phyloP scores from a whole-genome alignment of 805 yeast species.

The Schizosaccharomyces lindneri region DNA sequence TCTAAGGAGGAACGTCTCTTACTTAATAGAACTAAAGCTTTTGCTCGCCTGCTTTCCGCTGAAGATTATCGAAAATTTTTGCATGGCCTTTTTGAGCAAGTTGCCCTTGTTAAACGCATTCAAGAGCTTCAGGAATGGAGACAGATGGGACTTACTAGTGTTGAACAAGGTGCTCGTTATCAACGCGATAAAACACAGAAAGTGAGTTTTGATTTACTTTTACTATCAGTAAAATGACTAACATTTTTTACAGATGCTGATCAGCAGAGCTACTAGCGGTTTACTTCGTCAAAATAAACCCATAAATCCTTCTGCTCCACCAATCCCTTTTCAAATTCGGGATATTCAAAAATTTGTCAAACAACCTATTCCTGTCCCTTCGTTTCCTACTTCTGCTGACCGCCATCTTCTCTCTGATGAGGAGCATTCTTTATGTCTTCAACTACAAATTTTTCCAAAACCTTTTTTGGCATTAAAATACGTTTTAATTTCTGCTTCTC shows the following conservation, averaged over 20 bases:
- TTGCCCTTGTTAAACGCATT: conserved; percentile 54
- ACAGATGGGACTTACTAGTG: conserved; percentile 57
- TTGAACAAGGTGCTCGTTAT: conserved; percentile 61
- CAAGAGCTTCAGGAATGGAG: conserved; percentile 88
- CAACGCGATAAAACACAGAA: conserved; percentile 57
- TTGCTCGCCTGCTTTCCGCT: conserved; percentile 55
- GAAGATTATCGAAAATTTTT: conserved; percentile 56
- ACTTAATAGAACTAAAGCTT: conserved; percentile 49
- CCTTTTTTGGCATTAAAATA: conserved; percentile 86
- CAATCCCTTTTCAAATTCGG: not conserved
- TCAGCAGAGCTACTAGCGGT: not conserved
- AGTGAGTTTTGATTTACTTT: not conserved
- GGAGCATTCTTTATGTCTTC: conserved; percentile 67
- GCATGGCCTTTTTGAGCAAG: conserved; percentile 50
- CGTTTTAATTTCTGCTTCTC: conserved; percentile 61
- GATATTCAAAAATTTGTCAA: not conserved
- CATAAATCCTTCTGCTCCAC: not conserved
- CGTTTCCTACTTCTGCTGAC: conserved; percentile 32
- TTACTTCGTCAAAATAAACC: not conserved
- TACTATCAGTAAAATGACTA: not conserved
- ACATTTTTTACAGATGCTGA: not conserved
- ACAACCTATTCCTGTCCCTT: not conserved
- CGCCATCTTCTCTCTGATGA: conserved; percentile 62
- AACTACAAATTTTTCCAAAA: conserved; percentile 66
- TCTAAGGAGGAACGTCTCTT: conserved; percentile 76